Evolutionary conservation across 2,329 filamentous ascomycete genomes (phyloP).

Genomic region (Colletotrichum sp.): DNA sequence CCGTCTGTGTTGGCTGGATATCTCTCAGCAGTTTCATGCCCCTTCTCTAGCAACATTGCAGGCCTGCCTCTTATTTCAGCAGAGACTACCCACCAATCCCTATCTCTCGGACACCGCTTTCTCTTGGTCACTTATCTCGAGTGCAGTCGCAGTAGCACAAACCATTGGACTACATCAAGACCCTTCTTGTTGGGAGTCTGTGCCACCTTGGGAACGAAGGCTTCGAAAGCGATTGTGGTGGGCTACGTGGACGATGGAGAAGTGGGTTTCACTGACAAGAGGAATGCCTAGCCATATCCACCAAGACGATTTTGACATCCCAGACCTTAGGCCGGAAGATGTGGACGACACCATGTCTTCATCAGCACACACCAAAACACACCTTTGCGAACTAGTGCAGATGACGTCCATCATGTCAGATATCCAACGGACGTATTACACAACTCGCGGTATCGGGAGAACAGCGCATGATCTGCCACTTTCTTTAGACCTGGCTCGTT

Average conservation of each 20-base stretch:
- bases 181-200: not conserved
- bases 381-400: not conserved
- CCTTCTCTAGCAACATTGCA: not conserved
- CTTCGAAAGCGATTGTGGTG: not conserved
- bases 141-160: not conserved
- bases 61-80: not conserved
- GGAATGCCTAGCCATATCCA: not conserved
- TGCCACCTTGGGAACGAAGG: not conserved
- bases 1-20: not conserved
- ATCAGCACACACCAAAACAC: not conserved
- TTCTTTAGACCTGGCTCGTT: not conserved
- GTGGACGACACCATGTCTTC: not conserved
- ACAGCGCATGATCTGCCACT: not conserved
- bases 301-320: not conserved
- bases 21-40: not conserved
- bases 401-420: not conserved
- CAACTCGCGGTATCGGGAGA: not conserved
- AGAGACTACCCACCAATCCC: not conserved
- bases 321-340: not conserved
- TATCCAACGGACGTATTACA: not conserved
- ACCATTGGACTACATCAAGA: not conserved
- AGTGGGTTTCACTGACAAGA: not conserved
- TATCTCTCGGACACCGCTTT: not conserved
- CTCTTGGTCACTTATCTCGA: not conserved
- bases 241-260: not conserved